Base-by-base conservation (phyloP, 2,329 filamentous ascomycete genomes). In the Penicillium sp. region DNA sequence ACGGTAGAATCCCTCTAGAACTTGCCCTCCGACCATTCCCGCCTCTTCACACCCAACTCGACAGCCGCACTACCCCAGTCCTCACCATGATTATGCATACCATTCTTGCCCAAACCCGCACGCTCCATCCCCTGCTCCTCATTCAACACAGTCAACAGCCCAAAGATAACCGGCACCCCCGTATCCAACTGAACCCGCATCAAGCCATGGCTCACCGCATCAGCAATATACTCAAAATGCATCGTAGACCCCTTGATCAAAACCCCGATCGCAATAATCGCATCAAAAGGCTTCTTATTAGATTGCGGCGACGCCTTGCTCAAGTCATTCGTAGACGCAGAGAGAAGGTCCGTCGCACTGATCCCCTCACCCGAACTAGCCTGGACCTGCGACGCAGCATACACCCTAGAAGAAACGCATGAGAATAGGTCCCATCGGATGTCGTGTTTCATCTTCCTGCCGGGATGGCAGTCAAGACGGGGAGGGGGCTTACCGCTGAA, bases 151-250 rank as follows among this genome's bases (percentile, higher is more conserved):
- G 92, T 98, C 64, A 98, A 70, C 54, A 96, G 72, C 10, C 92
- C 90, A 65, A 96, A 95, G 42, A 96, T 78, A 42, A 98, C 84
- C 20, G 92, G 92, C 34, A 94, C 79, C 30, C 86, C 85, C 7
- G 80, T 81, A 62, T 98, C 90, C 38, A 96, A 73, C 65, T 94
- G 88, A 42, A 96, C 81, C 48, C 86, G 81, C 92, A 98, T 98
- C 44, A 98, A 74, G 5, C 87, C 92, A 45, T 95, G 86, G 41
- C 81, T 87, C 5, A 93, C 88, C 27, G 86, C 79, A 49, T 96
- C 92, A 28, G 89, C 77, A 56, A 98, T 98, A 70, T 98, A 96
- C 69, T 98, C 92, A 59, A 98, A 98, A 69, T 98, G 92, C 88
- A 95, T 95, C 5, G 92, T 96, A 68, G 94, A 85, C 63, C 92